Conservation (phyloP, 208 protist genomes). For the Entamoeba histolytica region DNA sequence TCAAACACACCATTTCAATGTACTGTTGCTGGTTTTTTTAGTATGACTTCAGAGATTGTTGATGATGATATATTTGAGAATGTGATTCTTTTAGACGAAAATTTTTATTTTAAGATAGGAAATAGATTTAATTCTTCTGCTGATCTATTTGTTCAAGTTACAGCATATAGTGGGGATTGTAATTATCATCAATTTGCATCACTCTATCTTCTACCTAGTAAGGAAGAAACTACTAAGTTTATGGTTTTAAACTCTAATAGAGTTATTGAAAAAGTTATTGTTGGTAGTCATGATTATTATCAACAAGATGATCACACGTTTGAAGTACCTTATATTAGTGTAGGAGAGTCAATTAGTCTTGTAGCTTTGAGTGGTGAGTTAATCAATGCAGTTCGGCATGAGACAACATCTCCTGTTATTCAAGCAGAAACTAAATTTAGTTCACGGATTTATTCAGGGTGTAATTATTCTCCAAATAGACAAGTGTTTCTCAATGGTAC, state of each 20-base stretch:
- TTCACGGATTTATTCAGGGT: neutral
- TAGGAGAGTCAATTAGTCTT: neutral
- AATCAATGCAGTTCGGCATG: neutral
- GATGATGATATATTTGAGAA: neutral
- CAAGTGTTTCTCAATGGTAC: neutral
- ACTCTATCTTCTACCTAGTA: neutral
- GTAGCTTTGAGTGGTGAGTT: neutral
- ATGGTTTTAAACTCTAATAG: neutral
- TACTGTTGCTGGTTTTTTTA: neutral
- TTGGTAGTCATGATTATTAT: neutral
- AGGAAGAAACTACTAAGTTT: neutral
- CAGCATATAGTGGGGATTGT: neutral
- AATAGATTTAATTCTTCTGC: neutral
- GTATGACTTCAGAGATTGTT: neutral
- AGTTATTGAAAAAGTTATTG: neutral
- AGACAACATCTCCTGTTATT: too few species aligned
- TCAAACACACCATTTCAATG: neutral
- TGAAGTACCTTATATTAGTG: neutral
- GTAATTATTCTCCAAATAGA: neutral
- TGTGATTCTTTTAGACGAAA: neutral
- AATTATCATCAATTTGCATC: neutral
- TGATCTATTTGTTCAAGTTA: neutral
- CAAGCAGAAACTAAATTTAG: too few species aligned
- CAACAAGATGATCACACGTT: neutral
- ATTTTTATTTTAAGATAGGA: neutral